Base-by-base conservation (phyloP, 176 grass and related monocot species). In the Thalia dealbata region DNA sequence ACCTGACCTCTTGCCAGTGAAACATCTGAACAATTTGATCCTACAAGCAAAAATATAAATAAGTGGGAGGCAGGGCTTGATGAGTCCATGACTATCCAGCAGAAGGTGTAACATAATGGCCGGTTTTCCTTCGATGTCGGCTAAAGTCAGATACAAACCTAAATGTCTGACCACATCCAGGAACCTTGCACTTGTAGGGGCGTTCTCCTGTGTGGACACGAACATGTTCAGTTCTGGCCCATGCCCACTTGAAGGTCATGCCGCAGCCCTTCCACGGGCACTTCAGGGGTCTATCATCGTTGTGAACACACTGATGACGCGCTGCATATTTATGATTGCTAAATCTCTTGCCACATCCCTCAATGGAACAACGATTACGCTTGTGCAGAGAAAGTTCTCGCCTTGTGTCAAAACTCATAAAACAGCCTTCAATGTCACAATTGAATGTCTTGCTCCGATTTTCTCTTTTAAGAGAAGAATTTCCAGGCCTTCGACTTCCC, bases 161-260 rank as follows among this genome's bases (percentile, higher is more conserved):
- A 50, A 92, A 92, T 42, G 81, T 88, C 86, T 81, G 86, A 14
- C 83, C 83, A 12, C 90, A 92, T 21, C 64, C 73, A 51, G 69
- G 43, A 24, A 62, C 64, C 6, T 67, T 70, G 52, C 86, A 89
- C 69, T 72, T 74, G 8, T 92, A 92, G 0, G 90, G 86, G 10
- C 90, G 81, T 61, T 92, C 83, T 11, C 90, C 86, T 2, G 83
- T 92, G 73, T 92, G 90, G 50, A 86, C 73, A n/a, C 90, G 78
- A 25, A 86, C 44, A 62, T 92, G 90, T 16, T 92, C 90, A 0
- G 81, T 92, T 64, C 85, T 86, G 19, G 90, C 90, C 90, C 90
- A 88, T 71, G 83, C 64, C 90, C 90, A 88, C 72, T 92, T 92
- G 81, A 88, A 92, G 69, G 83, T 79, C 83, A 82, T 86, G 50